Evolutionary conservation across 306 rosid genomes (phyloP), one percentile per base, ranked within the genome.

Genomic region (Casuarina equisetifolia): DNA sequence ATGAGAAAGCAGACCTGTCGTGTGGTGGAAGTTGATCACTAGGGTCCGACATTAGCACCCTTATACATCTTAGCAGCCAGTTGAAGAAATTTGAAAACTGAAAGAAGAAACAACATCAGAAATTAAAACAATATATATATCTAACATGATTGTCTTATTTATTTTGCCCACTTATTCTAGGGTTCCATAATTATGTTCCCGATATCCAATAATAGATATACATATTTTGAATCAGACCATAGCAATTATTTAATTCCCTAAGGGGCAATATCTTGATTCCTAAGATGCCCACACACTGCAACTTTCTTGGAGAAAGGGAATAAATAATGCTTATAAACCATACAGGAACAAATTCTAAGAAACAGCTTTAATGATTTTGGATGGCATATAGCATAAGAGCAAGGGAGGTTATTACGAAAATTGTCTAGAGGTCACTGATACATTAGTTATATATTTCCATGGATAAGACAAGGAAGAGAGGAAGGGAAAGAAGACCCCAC

Each of bases 11-110:
- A 51, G 73, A 92, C 98, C 98, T 94, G 84, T 85, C 92, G 84
- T 88, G 89, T 44, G 91, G 92, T 74, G 82, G 89, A 88, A 91
- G 97, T 84, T 92, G 98, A 87, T 94, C 97, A 38, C 98, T 92
- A 44, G 97, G 98, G 83, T 92, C 98, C 46, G 97, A 88, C 91
- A 88, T 88, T 52, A 94, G 97, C 58, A 94, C 74, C 83, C 88
- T 92, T 83, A 92, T 92, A 85, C 95, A 92, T 86, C 89, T 91
- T 72, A 92, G 76, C 75, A 94, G 98, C 98, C 98, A 94, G 85
- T 94, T 92, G 92, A 92, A 94, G 90, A 94, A 90, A 80, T 94
- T 94, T 17, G 95, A 92, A 84, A 89, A 90, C 98, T 94, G 97
- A 74, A 61, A 64, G 19, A 84, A 84, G 59, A 76, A 71, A 79